phyloP scores from a whole-genome alignment of 2,329 filamentous ascomycete species.

The Xylariaceae sp. region DNA sequence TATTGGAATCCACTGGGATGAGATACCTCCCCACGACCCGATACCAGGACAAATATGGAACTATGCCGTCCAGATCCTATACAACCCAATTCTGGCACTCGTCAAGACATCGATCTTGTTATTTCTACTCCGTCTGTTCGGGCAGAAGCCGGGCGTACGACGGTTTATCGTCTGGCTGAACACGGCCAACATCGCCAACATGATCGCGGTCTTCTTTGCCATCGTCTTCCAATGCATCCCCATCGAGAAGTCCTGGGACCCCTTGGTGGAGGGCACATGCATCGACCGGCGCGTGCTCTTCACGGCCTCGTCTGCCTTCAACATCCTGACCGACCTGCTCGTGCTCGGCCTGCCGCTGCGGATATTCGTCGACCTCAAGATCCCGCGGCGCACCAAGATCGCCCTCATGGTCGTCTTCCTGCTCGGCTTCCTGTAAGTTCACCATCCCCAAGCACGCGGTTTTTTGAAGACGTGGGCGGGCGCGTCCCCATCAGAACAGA shows the following conservation, averaged over 20 bases:
- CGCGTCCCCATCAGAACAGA: too few species aligned
- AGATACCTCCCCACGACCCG: constrained; percentile 18
- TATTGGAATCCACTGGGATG: constrained; percentile 14
- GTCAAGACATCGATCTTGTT: constrained; percentile 41
- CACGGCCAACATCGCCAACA: constrained; percentile 27
- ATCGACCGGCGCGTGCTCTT: constrained; percentile 29
- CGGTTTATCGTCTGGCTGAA: constrained; percentile 28
- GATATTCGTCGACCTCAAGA: constrained; percentile 37
- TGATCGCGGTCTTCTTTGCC: constrained; percentile 25
- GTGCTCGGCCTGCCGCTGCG: constrained; percentile 35
- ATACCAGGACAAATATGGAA: constrained; percentile 25
- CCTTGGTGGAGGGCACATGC: constrained; percentile 21
- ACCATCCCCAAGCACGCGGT: too few species aligned
- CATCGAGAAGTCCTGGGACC: constrained; percentile 29
- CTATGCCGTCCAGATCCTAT: constrained; percentile 36
- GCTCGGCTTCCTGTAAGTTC: constrained; percentile 27
- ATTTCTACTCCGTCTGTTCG: constrained; percentile 39
- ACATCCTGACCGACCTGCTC: constrained; percentile 37
- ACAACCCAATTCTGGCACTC: constrained; percentile 42
- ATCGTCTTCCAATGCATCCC: constrained; percentile 37
- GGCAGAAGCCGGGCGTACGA: constrained; percentile 30
- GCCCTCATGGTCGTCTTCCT: constrained; percentile 36
- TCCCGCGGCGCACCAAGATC: constrained; percentile 32
- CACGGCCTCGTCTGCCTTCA: constrained; percentile 31
- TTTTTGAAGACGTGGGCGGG: too few species aligned